Base-by-base conservation (phyloP, 2,329 filamentous ascomycete species). In the Beauveria sp. region DNA sequence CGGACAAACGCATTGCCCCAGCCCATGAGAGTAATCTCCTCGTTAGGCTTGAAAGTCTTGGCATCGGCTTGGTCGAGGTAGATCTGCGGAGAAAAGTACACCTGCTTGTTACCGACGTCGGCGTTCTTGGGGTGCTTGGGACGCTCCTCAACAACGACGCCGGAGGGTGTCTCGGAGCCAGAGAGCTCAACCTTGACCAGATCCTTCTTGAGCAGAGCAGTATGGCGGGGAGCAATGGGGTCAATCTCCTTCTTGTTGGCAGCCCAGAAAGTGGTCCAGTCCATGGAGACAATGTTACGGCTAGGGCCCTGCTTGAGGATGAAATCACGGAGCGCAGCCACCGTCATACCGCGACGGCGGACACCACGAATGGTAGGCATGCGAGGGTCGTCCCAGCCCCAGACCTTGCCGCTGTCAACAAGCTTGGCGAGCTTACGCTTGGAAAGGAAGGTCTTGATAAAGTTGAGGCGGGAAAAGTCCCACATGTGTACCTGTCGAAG, bases 1-100 rank as follows among this genome's bases (percentile, higher is more conserved):
- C 86, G 84, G 26, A 95, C 89, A 66, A 92, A 84, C 14, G 89
- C 91, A 70, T 96, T 96, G 68, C 93, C 95, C 93, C 93, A 98
- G 73, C 89, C 89, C 93, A 97, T 97, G 47, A 97, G 81, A 0
- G 93, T 97, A 69, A 98, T 90, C 75, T 97, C 93, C 78, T 98
- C 93, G 70, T 88, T 87, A 63, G 88, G 81, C 68, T 86, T 88
- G 77, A 97, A 96, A 28, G 83, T 83, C 72, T 88, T 87, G 64
- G 88, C 91, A 69, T 98, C 93, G 51, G 82, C 89, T 75, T 97
- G 93, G 72, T 97, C 93, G 58, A 98, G 78, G 63, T 95, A 79
- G 66, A 97, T 80, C 64, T 86, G 82, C 62, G 83, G 82, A 71
- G 89, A 90, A 73, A 88, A 96, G 28, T 85, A 81, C 5, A 96